Conservation (phyloP, 345 rosid species). For the Euphorbia tirucalli region DNA sequence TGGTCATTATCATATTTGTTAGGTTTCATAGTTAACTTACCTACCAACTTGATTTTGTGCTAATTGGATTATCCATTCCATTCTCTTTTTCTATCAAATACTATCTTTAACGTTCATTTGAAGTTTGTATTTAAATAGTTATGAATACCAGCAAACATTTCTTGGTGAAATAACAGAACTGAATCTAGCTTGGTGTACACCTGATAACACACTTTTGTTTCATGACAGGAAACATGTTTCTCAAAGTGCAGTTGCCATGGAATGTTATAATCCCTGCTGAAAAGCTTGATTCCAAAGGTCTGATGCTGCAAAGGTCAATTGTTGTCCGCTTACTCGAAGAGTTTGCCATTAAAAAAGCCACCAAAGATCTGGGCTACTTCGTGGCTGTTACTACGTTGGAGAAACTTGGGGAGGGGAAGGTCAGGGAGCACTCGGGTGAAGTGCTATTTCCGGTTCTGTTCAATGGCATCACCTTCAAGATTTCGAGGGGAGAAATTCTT, state of each 20-base stretch:
- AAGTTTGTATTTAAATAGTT: neutral
- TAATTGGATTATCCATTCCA: neutral
- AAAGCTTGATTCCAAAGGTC: conserved; percentile 58
- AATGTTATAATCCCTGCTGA: conserved; percentile 75
- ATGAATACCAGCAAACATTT: neutral
- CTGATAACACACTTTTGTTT: conserved; percentile 7
- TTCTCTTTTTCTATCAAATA: neutral
- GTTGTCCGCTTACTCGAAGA: conserved; percentile 55
- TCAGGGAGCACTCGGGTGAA: conserved; percentile 66
- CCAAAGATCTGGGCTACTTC: conserved; percentile 71
- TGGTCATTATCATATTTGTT: no score
- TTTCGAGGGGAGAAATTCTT: conserved; percentile 73
- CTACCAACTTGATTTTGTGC: no score
- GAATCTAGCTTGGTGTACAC: neutral
- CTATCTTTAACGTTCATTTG: neutral
- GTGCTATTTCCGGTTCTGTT: conserved; percentile 73
- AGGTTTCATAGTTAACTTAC: no score
- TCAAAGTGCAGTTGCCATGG: conserved; percentile 73
- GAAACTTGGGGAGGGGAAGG: conserved; percentile 70
- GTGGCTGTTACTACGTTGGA: conserved; percentile 55
- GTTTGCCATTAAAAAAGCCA: conserved; percentile 58
- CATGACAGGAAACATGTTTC: conserved; percentile 49
- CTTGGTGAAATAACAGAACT: neutral
- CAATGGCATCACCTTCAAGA: conserved; percentile 73
- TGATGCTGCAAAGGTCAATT: conserved; percentile 67